These are phyloP conservation scores for Solanum gracilifrons DNA, from an alignment of 257 asterid species.

Conservation along the genomic window DNA sequence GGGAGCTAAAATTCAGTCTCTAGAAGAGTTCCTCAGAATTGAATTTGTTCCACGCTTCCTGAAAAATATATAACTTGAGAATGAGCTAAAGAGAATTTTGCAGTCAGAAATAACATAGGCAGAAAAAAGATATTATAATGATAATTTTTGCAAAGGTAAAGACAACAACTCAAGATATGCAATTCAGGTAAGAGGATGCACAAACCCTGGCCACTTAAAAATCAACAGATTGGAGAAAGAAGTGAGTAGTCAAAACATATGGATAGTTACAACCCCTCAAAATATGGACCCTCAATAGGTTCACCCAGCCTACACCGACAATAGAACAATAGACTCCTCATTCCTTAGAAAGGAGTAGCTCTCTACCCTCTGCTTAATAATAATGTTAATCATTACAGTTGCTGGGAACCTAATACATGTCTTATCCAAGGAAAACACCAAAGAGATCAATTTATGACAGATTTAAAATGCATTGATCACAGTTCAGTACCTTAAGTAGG, in stretches of 20 bases:
- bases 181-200: neutral
- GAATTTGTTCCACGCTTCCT: slow-evolving; percentile 99
- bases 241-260: neutral
- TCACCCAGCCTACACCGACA: neutral
- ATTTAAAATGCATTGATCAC: slow-evolving; percentile 31
- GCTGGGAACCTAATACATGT: neutral
- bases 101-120: neutral
- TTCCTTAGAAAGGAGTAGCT: neutral
- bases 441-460: neutral
- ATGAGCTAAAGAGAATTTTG: neutral
- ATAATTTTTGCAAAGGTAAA: neutral
- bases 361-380: neutral
- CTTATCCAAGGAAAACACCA: neutral
- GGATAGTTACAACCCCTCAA: neutral
- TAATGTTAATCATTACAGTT: neutral
- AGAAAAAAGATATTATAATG: neutral
- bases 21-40: slow-evolving; percentile 99
- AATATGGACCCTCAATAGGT: neutral
- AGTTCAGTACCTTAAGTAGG: slow-evolving; percentile 70
- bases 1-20: slow-evolving; percentile 8
- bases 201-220: neutral
- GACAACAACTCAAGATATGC: neutral
- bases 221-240: neutral
- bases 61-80: slow-evolving; percentile 2
- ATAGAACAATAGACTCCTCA: neutral